Conservation (phyloP, 2,329 filamentous ascomycete genomes). For the Dendrostoma leiphaemia region DNA sequence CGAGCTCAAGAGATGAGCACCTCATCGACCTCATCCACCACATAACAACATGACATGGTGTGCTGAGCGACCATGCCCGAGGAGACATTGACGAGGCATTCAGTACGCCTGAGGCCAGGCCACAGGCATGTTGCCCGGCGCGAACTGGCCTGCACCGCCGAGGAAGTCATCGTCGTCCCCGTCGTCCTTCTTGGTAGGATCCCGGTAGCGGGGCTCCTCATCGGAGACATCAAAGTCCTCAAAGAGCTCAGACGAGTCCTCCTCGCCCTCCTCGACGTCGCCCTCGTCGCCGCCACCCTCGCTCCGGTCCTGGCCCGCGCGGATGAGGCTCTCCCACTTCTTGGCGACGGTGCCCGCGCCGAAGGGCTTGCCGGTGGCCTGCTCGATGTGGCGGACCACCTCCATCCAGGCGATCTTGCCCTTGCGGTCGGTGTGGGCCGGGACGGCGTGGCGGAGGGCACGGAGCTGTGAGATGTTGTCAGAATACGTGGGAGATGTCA, state of each 20-base stretch:
- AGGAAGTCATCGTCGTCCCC: neutral
- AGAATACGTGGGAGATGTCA: too few species aligned
- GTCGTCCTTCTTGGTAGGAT: neutral
- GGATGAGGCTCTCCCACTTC: neutral
- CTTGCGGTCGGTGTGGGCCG: neutral
- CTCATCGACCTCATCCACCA: too few species aligned
- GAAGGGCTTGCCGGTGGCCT: constrained; percentile 1
- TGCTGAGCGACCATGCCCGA: too few species aligned
- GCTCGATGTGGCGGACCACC: neutral
- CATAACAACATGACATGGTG: too few species aligned
- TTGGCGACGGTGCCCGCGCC: neutral
- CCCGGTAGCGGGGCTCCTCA: neutral
- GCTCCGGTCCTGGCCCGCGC: neutral
- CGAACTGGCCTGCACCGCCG: neutral
- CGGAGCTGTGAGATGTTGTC: neutral
- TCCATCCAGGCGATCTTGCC: neutral
- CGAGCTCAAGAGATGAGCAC: too few species aligned
- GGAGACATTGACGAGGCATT: too few species aligned
- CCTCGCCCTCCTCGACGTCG: neutral
- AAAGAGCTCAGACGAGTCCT: neutral
- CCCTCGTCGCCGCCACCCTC: neutral
- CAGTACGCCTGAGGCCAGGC: neutral
- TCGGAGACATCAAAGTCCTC: neutral
- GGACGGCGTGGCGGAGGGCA: neutral
- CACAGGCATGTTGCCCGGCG: neutral